Base-by-base conservation (phyloP, 75 land plant species). In the Ceratopteris richardii region DNA sequence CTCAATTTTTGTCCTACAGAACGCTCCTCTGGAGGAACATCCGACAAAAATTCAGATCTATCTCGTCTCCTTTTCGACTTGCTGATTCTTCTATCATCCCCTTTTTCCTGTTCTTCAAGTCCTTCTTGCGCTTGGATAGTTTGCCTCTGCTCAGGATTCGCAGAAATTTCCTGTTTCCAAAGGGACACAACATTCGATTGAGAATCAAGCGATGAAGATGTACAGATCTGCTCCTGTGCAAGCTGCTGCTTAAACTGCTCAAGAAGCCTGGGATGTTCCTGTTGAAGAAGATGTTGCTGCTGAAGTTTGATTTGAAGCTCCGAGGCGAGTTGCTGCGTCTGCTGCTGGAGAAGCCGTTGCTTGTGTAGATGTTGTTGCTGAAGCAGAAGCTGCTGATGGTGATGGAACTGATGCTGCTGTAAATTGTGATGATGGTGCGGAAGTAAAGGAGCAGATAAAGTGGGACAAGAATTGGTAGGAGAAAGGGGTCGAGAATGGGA, bases 221-320 rank as follows among this genome's bases (percentile, higher is more conserved):
- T 17, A 46, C 50, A 18, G 18, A n/a, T 21, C 50, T 18, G 22
- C 50, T 21, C 50, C 50, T 46, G 50, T 14, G 5, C 50, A 18
- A 18, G 50, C 22, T 46, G 50, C 22, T 21, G 18, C 22, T 46
- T 46, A 5, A 46, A 46, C 4, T 46, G 50, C 50, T 46, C 22
- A 18, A 46, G 50, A 21, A 46, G 50, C 14, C 17, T 21, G 18
- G 50, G 54, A 14, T 52, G 54, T 4, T 52, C 24, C 23, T 52
- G 54, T 23, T 52, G 54, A 26, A 23, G 54, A 22, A 23, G 54
- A 28, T 52, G 54, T 28, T 52, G 54, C 5, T 52, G 54, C 29
- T 52, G 54, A 28, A 23, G 54, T 28, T 52, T 22, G 54, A 11
- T 4, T 13, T 26, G 54, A 6, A 23, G 54, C 29, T 52, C 50